Percentiles rank a stretch among this genome's conserved stretches.
Conservation (phyloP, 1,139 yeast species). For the Blastobotrys elegans region DNA sequence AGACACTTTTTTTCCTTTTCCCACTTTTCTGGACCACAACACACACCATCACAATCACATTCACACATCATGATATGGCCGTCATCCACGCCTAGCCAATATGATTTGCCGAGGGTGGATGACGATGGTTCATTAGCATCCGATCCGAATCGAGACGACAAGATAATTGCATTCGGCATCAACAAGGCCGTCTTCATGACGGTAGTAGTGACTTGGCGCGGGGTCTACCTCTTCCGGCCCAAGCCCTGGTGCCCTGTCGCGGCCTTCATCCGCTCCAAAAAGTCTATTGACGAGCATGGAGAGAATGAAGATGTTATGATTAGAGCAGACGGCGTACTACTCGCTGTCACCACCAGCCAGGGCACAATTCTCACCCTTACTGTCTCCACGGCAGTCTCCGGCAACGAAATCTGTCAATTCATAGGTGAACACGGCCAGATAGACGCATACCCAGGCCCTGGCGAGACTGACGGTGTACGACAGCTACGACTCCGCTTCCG, state of each 20-base stretch:
- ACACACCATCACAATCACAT: not conserved
- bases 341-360: constrained; percentile 33
- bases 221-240: constrained; percentile 23
- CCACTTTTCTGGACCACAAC: too few relatives aligned
- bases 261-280: constrained; percentile 29
- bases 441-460: constrained; percentile 35
- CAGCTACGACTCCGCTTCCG: constrained; percentile 31
- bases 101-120: constrained; percentile 6
- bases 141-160: constrained; percentile 10
- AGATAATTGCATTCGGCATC: constrained; percentile 19
- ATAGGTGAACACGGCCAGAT: not conserved
- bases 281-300: constrained; percentile 30
- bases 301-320: constrained; percentile 28
- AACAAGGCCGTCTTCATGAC: constrained; percentile 21
- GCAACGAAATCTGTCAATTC: constrained; percentile 29
- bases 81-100: constrained; percentile 13
- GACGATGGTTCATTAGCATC: constrained; percentile 1
- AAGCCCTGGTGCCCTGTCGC: constrained; percentile 35
- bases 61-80: constrained; percentile 12
- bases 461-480: constrained; percentile 38
- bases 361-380: constrained; percentile 28
- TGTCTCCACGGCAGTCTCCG: constrained; percentile 18
- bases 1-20: too few relatives aligned
- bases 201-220: constrained; percentile 21
- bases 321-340: constrained; percentile 32